A percentile compares a stretch with the other conserved stretches of the same genome.
Conservation (phyloP, 1,284 basidiomycete genomes). For the Apiotrichum gracile region DNA sequence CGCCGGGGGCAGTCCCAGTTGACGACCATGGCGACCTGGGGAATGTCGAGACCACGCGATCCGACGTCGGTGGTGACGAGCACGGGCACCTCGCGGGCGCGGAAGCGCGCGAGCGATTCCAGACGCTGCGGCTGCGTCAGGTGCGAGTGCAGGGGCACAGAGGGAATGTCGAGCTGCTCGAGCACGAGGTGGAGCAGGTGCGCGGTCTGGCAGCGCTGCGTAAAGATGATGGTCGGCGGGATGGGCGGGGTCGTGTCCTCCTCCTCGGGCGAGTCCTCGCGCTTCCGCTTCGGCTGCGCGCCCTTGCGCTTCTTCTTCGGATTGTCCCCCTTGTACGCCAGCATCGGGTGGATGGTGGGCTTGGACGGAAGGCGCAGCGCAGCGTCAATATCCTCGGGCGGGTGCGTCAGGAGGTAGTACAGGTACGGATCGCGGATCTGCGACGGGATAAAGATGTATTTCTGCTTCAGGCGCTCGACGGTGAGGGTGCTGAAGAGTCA, state of each 20-base stretch:
- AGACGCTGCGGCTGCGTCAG: constrained; percentile 82
- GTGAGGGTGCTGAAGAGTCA: constrained; percentile 66
- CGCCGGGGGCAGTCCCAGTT: constrained; percentile 87
- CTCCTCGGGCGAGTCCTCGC: constrained; percentile 36
- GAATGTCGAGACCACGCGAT: constrained; percentile 87
- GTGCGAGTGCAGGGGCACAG: constrained; percentile 85
- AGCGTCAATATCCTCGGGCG: constrained; percentile 64
- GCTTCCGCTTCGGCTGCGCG: constrained; percentile 24
- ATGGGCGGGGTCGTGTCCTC: constrained; percentile 54
- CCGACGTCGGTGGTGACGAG: constrained; percentile 94
- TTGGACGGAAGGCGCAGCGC: constrained; percentile 34
- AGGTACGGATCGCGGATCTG: constrained; percentile 93
- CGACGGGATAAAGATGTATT: constrained; percentile 88
- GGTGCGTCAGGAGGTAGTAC: constrained; percentile 80
- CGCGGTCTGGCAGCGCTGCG: constrained; percentile 75
- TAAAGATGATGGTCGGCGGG: constrained; percentile 93
- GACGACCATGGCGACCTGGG: constrained; percentile 87
- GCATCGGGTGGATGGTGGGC: constrained; percentile 16
- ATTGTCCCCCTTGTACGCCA: constrained; percentile 1
- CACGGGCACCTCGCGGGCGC: constrained; percentile 79
- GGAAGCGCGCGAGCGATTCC: constrained; percentile 77
- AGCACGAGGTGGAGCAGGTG: constrained; percentile 81
- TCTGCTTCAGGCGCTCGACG: constrained; percentile 73
- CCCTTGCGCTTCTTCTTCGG: neutral
- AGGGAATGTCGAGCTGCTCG: constrained; percentile 71